Evolutionary conservation across 2,329 filamentous ascomycete genomes (phyloP).

Genomic region (Zymoseptoria ardabiliae): DNA sequence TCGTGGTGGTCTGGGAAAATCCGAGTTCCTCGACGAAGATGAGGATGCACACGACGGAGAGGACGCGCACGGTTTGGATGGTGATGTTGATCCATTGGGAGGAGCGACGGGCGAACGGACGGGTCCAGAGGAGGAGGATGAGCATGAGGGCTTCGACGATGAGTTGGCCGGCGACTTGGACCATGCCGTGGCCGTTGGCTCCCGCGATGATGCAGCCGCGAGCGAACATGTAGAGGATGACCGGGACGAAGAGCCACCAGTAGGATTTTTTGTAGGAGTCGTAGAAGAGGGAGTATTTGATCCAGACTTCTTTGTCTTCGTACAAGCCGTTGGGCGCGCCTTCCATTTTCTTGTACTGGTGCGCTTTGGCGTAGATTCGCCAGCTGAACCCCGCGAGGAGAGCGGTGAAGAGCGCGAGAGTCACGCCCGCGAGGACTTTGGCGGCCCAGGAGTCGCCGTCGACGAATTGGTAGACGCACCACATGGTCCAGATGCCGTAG

Average conservation of each 20-base stretch:
- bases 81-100: constrained; percentile 88
- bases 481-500: constrained; percentile 91
- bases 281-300: constrained; percentile 96
- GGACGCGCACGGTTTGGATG: constrained; percentile 80
- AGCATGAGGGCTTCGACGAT: constrained; percentile 76
- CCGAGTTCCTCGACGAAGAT: constrained; percentile 91
- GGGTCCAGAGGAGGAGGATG: constrained; percentile 68
- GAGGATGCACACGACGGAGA: constrained; percentile 82
- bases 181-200: constrained; percentile 75
- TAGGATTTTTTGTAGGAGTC: constrained; percentile 89
- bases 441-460: constrained; percentile 91
- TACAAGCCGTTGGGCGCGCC: constrained; percentile 69
- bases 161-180: constrained; percentile 72
- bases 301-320: constrained; percentile 83
- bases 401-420: constrained; percentile 70
- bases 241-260: constrained; percentile 94
- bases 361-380: constrained; percentile 72
- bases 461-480: constrained; percentile 93
- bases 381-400: constrained; percentile 76
- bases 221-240: constrained; percentile 82
- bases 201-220: constrained; percentile 82
- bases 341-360: constrained; percentile 63
- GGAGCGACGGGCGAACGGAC: constrained; percentile 79
- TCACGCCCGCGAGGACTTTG: constrained; percentile 73
- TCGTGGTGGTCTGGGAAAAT: constrained; percentile 85